Evolutionary conservation across 495 filamentous ascomycete species (phyloP).

Genomic region (Aspergillus campestris): DNA sequence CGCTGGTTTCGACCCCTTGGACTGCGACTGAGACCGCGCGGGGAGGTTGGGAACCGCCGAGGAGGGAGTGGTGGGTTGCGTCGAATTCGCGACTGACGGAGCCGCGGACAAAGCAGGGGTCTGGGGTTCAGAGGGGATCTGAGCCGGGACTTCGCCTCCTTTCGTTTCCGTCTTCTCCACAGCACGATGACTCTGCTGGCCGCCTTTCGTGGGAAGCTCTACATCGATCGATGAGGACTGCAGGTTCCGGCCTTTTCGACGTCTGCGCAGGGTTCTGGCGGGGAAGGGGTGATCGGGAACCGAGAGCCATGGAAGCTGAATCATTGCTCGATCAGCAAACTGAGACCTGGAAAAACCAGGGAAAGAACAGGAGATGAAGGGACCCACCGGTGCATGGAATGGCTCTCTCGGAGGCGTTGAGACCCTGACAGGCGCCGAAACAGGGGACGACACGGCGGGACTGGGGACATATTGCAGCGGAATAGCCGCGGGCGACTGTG

Average conservation of each 20-base stretch:
- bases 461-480: constrained; percentile 21
- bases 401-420: constrained; percentile 23
- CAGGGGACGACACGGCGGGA: constrained; percentile 22
- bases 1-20: constrained; percentile 37
- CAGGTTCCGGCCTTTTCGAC: constrained; percentile 31
- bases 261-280: constrained; percentile 30
- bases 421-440: constrained; percentile 18
- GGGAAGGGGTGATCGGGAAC: constrained; percentile 61
- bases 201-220: constrained; percentile 43
- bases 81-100: constrained; percentile 56
- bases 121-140: constrained; percentile 47
- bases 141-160: constrained; percentile 17
- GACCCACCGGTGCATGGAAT: constrained; percentile 60
- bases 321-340: constrained; percentile 4
- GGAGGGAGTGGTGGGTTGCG: constrained; percentile 64
- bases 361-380: background rate
- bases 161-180: constrained; percentile 15
- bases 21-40: constrained; percentile 31
- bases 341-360: background rate
- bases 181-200: constrained; percentile 13
- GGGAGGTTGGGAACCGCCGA: constrained; percentile 33
- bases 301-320: constrained; percentile 77
- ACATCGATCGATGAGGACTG: constrained; percentile 27
- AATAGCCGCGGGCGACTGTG: constrained; percentile 22
- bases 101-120: constrained; percentile 60